A percentile compares a stretch with the other conserved stretches of the same genome.
Conservation (phyloP, 2,329 filamentous ascomycete genomes). For the Cladosporium sp. region DNA sequence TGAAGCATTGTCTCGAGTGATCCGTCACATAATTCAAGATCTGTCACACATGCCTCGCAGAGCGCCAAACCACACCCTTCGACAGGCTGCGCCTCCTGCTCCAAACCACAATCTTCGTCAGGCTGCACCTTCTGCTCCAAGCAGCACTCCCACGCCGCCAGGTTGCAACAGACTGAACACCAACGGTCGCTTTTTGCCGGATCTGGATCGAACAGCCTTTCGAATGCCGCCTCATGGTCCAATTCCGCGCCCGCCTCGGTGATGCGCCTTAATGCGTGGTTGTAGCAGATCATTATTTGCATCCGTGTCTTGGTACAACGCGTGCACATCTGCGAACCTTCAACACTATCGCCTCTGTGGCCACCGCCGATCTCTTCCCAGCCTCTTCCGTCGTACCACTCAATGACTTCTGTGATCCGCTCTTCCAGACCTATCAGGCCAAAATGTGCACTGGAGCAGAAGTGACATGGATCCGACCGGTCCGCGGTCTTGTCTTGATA, state of each 20-base stretch:
- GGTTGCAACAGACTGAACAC: conserved; percentile 46
- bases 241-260: conserved; percentile 18
- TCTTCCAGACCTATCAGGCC: conserved; percentile 42
- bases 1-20: conserved; percentile 32
- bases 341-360: conserved; percentile 33
- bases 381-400: conserved; percentile 35
- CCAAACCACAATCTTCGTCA: conserved; percentile 36
- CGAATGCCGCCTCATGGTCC: conserved; percentile 35
- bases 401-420: conserved; percentile 35
- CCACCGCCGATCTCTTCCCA: conserved; percentile 40
- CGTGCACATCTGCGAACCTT: conserved; percentile 42
- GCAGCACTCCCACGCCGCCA: conserved; percentile 43
- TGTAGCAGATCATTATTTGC: conserved; percentile 40
- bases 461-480: conserved; percentile 40
- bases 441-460: conserved; percentile 43
- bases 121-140: conserved; percentile 5
- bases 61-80: conserved; percentile 38
- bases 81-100: background rate
- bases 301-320: conserved; percentile 41
- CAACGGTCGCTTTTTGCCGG: conserved; percentile 32
- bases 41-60: conserved; percentile 35
- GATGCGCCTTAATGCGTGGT: conserved; percentile 38
- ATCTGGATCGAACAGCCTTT: conserved; percentile 24
- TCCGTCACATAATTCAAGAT: conserved; percentile 29
- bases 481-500: conserved; percentile 28